These are phyloP conservation scores for Phytopythium cucurbitacearum DNA, from an alignment of 352 stramenopile species.

Conservation along the genomic window DNA sequence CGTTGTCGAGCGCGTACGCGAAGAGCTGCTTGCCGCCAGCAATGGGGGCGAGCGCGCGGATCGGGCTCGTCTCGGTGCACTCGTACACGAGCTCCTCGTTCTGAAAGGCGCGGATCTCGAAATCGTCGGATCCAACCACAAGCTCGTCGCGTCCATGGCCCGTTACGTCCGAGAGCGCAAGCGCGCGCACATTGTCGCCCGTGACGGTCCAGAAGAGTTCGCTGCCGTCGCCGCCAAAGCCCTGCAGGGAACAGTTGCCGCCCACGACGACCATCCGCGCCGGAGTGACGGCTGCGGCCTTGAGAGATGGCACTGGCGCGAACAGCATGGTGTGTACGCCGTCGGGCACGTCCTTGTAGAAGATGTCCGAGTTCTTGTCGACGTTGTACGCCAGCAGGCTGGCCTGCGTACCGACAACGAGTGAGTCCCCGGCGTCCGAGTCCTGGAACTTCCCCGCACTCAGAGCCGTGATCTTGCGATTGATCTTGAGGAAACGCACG, in stretches of 20 bases:
- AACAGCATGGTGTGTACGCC: slow-evolving; percentile 85
- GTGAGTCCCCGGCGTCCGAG: slow-evolving; percentile 58
- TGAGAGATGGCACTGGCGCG: slow-evolving; percentile 36
- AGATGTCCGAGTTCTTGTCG: slow-evolving; percentile 92
- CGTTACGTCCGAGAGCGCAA: slow-evolving; percentile 73
- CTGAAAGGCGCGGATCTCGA: slow-evolving; percentile 87
- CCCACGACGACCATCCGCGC: slow-evolving; percentile 85
- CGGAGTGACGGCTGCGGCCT: slow-evolving; percentile 18
- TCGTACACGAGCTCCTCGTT: slow-evolving; percentile 88
- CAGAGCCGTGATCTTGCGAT: slow-evolving; percentile 83
- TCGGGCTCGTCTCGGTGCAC: slow-evolving; percentile 79
- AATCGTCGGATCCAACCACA: slow-evolving; percentile 89
- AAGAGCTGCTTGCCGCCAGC: slow-evolving; percentile 43
- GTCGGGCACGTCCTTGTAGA: slow-evolving; percentile 89
- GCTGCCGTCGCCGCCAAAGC: slow-evolving; percentile 72
- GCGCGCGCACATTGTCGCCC: slow-evolving; percentile 85
- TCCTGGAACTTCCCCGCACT: slow-evolving; percentile 64
- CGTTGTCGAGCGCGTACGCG: slow-evolving; percentile 88
- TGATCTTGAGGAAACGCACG: slow-evolving; percentile 91
- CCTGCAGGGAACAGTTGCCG: slow-evolving; percentile 91
- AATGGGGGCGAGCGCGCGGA: slow-evolving; percentile 73
- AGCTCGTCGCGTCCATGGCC: slow-evolving; percentile 71
- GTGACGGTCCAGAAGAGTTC: slow-evolving; percentile 92
- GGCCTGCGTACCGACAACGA: slow-evolving; percentile 87
- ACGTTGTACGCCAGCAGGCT: slow-evolving; percentile 92